phyloP scores from a whole-genome alignment of 345 rosid species.

The Bruguiera gymnorhiza region DNA sequence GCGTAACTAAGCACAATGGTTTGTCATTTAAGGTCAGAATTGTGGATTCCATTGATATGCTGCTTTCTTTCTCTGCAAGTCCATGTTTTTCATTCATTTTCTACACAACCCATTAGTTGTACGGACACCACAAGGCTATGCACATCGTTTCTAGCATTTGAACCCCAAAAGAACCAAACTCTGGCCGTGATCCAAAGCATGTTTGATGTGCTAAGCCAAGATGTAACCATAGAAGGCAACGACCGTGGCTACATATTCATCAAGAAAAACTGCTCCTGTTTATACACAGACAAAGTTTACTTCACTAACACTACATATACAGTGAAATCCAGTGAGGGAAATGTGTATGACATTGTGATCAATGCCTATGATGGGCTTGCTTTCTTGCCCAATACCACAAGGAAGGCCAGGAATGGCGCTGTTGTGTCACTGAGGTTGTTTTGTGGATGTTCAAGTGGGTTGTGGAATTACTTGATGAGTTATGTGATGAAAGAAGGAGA shows the following conservation, averaged over 20 bases:
- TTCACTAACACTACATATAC: slow-evolving; percentile 77
- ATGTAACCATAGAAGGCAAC: slow-evolving; percentile 47
- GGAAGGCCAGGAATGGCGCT: slow-evolving; percentile 53
- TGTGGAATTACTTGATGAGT: slow-evolving; percentile 96
- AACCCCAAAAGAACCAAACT: slow-evolving; percentile 58
- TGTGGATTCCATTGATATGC: slow-evolving; percentile 25
- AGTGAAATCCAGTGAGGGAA: slow-evolving; percentile 54
- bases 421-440: slow-evolving; percentile 79
- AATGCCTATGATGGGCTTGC: slow-evolving; percentile 82
- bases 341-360: slow-evolving; percentile 49
- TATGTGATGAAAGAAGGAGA: slow-evolving; percentile 76
- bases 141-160: slow-evolving; percentile 80
- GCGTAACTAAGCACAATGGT: slow-evolving; percentile 26
- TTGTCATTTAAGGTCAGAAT: slow-evolving; percentile 19
- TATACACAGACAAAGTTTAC: slow-evolving; percentile 51
- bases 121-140: slow-evolving; percentile 78
- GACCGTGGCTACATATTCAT: slow-evolving; percentile 54
- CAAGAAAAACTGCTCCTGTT: slow-evolving; percentile 88
- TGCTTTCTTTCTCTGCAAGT: slow-evolving; percentile 22
- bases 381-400: slow-evolving; percentile 45
- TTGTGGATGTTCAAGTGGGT: slow-evolving; percentile 91
- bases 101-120: slow-evolving; percentile 69
- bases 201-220: slow-evolving; percentile 74
- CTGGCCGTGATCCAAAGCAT: slow-evolving; percentile 72
- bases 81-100: slow-evolving; percentile 27